These are phyloP conservation scores for Xylariaceae sp. DNA, from an alignment of 2,329 filamentous ascomycete species.

Conservation along the genomic window DNA sequence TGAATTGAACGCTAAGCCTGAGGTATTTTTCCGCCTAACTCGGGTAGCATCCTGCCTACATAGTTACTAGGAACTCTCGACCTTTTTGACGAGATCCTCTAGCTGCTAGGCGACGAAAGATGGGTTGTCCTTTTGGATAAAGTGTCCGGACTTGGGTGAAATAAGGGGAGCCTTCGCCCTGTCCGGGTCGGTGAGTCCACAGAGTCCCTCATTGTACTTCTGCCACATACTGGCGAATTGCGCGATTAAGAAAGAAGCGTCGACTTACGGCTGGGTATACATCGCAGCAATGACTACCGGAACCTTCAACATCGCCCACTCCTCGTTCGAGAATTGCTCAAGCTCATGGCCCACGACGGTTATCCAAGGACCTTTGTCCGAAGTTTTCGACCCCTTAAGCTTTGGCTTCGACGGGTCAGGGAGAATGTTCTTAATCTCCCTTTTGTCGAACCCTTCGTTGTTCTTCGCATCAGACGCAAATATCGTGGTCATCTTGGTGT, in stretches of 20 bases:
- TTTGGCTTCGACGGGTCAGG: slow-evolving; percentile 33
- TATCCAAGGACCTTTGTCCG: slow-evolving; percentile 31
- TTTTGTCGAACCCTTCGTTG: slow-evolving; percentile 34
- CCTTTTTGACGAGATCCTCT: slow-evolving; percentile 22
- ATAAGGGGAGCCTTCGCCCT: slow-evolving; percentile 33
- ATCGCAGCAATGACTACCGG: slow-evolving; percentile 34
- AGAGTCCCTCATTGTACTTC: slow-evolving; percentile 37
- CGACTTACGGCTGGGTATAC: slow-evolving; percentile 37
- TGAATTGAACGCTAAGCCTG: no score
- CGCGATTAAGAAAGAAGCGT: neutral
- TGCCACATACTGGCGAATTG: slow-evolving; percentile 34
- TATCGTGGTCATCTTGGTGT: slow-evolving; percentile 29
- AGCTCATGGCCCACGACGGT: slow-evolving; percentile 38
- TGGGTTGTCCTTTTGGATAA: slow-evolving; percentile 36
- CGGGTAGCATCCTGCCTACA: no score
- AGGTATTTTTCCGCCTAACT: no score
- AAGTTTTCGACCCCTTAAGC: slow-evolving; percentile 28
- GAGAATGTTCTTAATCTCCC: slow-evolving; percentile 28
- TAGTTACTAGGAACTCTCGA: slow-evolving; percentile 21
- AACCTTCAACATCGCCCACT: slow-evolving; percentile 36
- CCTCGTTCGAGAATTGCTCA: slow-evolving; percentile 34
- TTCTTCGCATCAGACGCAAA: slow-evolving; percentile 36
- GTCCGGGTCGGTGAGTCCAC: slow-evolving; percentile 32
- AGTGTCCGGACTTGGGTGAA: slow-evolving; percentile 37
- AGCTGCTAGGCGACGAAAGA: slow-evolving; percentile 32